Evolutionary conservation across 805 yeast genomes (phyloP), one percentile per base, ranked within the genome.

Genomic region (Yarrowia alimentaria): DNA sequence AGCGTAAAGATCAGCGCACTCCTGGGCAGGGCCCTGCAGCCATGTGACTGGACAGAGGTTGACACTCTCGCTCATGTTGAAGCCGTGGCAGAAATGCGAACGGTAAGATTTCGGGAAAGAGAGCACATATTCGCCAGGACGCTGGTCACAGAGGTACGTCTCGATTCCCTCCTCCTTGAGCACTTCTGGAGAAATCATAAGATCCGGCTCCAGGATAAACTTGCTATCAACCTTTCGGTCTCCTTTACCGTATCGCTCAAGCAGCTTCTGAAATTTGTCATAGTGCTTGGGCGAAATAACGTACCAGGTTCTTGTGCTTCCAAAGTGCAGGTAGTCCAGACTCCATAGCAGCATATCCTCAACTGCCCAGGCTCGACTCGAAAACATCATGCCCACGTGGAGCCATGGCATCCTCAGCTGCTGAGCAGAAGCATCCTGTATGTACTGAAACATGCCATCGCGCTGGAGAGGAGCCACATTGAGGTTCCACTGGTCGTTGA

Each of bases 311-410:
- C 85, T 85, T 1, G 86, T 77, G 14, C 81, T 80, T 1, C 96
- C 96, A 57, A 76, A 72, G 63, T 86, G 95, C 60, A 88, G 87
- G 61, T 86, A 87, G 62, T 85, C 85, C 5, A 93, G 86, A 47
- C 86, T 78, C 54, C 85, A 69, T 0, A 95, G 82, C 61, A 83
- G 85, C 62, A 85, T 95, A 63, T 88, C 96, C 59, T 87, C 95
- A 53, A 85, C 81, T 63, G 85, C 93, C 95, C 96, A 88, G 61
- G 94, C 84, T 61, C 86, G 85, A 0, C 95, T 85, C 1, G 91
- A 79, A 58, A 86, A 78, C 28, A 86, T 71, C 20, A 90, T 85
- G 0, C 96, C 96, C 18, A 87, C 76, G 58, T 86, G 84, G 10
- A 88, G 70, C 94, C 95, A 86, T 0, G 96, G 95, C 37, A 30